Percentiles rank a stretch among this genome's conserved stretches.
Conservation (phyloP, 2,329 filamentous ascomycete genomes). For the Zymoseptoria brevis region DNA sequence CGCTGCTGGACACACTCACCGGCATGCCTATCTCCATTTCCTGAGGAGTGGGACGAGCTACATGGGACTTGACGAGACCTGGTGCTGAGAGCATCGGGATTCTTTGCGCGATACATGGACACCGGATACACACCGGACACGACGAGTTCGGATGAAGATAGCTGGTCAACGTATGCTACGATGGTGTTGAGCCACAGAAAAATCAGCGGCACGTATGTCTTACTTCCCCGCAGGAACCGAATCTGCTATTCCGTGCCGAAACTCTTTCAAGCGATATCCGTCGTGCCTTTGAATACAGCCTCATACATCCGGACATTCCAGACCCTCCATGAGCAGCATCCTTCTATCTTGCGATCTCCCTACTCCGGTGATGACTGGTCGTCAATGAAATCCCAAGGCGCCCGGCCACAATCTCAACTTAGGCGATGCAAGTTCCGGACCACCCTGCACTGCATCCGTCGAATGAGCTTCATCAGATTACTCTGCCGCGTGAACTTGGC, state of each 20-base stretch:
- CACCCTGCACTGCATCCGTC: background rate
- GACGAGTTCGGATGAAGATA: background rate
- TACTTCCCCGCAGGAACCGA: background rate
- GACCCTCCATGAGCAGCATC: background rate
- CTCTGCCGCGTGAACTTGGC: slow-evolving; percentile 5
- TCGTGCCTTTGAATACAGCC: background rate
- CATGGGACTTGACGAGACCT: background rate
- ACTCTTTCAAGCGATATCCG: background rate
- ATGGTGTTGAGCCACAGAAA: background rate
- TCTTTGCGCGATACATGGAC: background rate
- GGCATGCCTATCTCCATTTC: slow-evolving; percentile 2
- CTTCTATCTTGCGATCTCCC: background rate
- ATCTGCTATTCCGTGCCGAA: background rate
- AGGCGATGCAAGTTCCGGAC: background rate
- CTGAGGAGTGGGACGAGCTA: background rate
- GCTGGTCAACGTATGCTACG: background rate
- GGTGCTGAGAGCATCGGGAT: background rate
- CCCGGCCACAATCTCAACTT: background rate
- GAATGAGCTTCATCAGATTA: background rate
- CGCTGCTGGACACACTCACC: slow-evolving; percentile 7
- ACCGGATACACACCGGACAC: background rate
- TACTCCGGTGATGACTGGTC: background rate
- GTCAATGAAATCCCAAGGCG: background rate
- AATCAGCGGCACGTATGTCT: background rate
- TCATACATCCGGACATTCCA: background rate